A percentile compares a stretch with the other conserved stretches of the same genome.
These are phyloP conservation scores for Volvox carteri DNA, from an alignment of 163 green algal species.

Conservation along the genomic window DNA sequence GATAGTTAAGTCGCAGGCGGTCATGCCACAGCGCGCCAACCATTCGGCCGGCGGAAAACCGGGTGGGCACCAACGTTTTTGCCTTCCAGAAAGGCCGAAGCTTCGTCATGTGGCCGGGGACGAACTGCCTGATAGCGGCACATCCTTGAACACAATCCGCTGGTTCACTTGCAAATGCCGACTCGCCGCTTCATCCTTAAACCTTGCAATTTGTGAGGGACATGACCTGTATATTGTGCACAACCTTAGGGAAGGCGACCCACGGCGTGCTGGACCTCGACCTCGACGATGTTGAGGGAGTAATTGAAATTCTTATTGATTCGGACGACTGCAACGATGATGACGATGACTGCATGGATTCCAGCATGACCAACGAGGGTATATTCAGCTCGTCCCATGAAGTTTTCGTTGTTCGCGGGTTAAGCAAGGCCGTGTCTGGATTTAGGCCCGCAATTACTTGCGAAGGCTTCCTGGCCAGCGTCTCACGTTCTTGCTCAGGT, in stretches of 20 bases:
- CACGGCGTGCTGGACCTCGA: neutral
- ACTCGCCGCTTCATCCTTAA: neutral
- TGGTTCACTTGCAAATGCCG: neutral
- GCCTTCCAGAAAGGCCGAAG: neutral
- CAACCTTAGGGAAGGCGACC: neutral
- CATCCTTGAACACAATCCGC: neutral
- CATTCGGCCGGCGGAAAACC: neutral
- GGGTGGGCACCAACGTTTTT: neutral
- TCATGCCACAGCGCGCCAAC: neutral
- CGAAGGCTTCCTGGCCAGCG: conserved; percentile 12
- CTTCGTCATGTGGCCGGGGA: too few species aligned
- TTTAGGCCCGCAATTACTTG: conserved; percentile 24
- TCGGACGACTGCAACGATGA: conserved; percentile 5
- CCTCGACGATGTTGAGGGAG: conserved; percentile 49
- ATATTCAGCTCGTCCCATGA: neutral
- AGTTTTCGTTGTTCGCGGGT: conserved; percentile 5
- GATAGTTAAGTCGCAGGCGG: neutral
- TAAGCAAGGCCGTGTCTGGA: neutral
- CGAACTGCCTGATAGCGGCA: too few species aligned
- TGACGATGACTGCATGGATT: too few species aligned
- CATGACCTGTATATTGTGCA: neutral
- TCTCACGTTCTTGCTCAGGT: conserved; percentile 2
- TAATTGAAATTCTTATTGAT: conserved; percentile 48
- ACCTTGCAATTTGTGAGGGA: neutral
- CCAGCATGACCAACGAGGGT: neutral